Conservation (phyloP, 139 green algal species). For the Ostreobium quekettii region DNA sequence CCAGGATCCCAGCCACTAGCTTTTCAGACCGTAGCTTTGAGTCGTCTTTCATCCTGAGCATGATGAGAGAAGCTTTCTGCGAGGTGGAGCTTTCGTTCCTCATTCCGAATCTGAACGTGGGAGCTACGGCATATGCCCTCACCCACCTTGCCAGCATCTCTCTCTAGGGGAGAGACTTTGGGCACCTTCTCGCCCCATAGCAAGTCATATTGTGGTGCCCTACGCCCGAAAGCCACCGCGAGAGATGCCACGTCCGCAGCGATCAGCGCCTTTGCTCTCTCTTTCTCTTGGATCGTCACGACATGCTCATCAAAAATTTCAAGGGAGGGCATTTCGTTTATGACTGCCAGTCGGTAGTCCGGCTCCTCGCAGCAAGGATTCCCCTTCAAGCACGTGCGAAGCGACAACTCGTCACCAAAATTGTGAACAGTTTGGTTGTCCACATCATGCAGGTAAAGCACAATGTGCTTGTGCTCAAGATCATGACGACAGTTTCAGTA, state of each 20-base stretch:
- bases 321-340: slow-evolving; percentile 39
- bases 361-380: slow-evolving; percentile 57
- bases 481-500: too few relatives aligned
- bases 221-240: slow-evolving; percentile 35
- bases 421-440: too few relatives aligned
- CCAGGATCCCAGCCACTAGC: too few relatives aligned
- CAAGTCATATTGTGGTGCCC: slow-evolving; percentile 21
- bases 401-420: too few relatives aligned
- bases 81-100: too few relatives aligned
- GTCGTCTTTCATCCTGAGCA: too few relatives aligned
- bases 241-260: slow-evolving; percentile 21
- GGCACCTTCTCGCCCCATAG: slow-evolving; percentile 23
- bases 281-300: slow-evolving; percentile 30
- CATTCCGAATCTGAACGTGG: too few relatives aligned
- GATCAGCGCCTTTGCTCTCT: slow-evolving; percentile 27
- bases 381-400: slow-evolving; percentile 27
- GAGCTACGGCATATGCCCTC: neutral
- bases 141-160: neutral
- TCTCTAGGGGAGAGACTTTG: neutral
- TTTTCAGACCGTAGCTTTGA: too few relatives aligned
- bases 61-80: too few relatives aligned
- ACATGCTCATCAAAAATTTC: slow-evolving; percentile 44
- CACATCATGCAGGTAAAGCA: too few relatives aligned
- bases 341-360: slow-evolving; percentile 45
- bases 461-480: too few relatives aligned